Evolutionary conservation across 768 basidiomycete genomes (phyloP), one percentile per base, ranked within the genome.

Genomic region (Fistulinella prunicolor): DNA sequence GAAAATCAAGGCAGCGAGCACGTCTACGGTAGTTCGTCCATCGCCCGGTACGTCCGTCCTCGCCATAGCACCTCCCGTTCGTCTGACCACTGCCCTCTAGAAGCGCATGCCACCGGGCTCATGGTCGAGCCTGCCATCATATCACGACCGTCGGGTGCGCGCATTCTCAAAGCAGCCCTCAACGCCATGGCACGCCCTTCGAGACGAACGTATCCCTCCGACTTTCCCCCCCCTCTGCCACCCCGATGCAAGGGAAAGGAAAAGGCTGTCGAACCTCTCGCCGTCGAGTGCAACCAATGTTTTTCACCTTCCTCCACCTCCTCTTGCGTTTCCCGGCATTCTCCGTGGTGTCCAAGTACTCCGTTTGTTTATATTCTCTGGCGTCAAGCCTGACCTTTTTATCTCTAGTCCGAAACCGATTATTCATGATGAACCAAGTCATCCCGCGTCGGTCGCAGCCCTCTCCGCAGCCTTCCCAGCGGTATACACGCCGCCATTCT

Each of bases 91-190:
- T n/a, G n/a, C n/a, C n/a, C n/a, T n/a, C n/a, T n/a, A n/a, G n/a
- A n/a, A n/a, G n/a, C n/a, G n/a, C n/a, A n/a, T n/a, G n/a, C 26
- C 26, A 28, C 6, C 5, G 26, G 26, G 26, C 26, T 28, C 72
- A 85, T 84, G 82, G 73, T 84, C 59, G 81, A 85, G 73, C 79
- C 77, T 37, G 74, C 75, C 65, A 68, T 82, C 32, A 32, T 55
- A 64, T 78, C 66, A 74, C 72, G 65, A 47, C 52, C 63, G 34
- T 52, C 56, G 32, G 58, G 57, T 44, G 57, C 48, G 44, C 54
- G 61, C 51, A 40, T 64, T 44, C 58, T 65, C 36, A 65, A 55
- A 50, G n/a, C n/a, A n/a, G n/a, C n/a, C n/a, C n/a, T n/a, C n/a
- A n/a, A n/a, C n/a, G 56, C 61, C 51, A 65, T 69, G 61, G 42